A percentile compares a stretch with the other conserved stretches of the same genome.
Evolutionary conservation across 2,329 filamentous ascomycete species (phyloP).

Genomic region (Didymella pinodella): DNA sequence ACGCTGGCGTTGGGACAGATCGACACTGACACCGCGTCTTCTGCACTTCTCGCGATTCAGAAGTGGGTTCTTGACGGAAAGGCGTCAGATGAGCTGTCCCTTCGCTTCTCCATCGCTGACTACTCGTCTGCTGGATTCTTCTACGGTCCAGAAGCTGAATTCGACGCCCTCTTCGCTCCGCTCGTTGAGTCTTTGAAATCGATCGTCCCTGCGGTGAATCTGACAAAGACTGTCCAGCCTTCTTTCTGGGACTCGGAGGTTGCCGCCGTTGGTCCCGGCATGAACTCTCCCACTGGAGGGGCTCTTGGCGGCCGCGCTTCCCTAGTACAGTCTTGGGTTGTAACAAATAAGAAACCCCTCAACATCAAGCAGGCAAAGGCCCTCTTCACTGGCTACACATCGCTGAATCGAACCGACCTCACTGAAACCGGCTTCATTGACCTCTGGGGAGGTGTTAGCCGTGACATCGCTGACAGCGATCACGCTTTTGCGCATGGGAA

Average conservation of each 20-base stretch:
- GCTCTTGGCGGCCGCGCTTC: conserved; percentile 26
- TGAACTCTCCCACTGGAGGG: conserved; percentile 27
- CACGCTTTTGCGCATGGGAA: conserved; percentile 26
- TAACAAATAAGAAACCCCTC: conserved; percentile 25
- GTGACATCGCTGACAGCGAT: conserved; percentile 25
- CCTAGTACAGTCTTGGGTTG: conserved; percentile 26
- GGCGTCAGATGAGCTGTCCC: conserved; percentile 24
- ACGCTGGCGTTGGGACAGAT: conserved; percentile 13
- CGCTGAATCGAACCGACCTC: conserved; percentile 28
- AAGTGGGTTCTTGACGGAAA: conserved; percentile 22
- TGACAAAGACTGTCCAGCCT: conserved; percentile 22
- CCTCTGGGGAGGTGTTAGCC: conserved; percentile 30
- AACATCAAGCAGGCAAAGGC: conserved; percentile 23
- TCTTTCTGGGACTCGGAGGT: conserved; percentile 30
- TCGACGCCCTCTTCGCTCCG: conserved; percentile 23
- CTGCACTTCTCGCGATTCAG: conserved; percentile 26
- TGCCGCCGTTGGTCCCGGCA: conserved; percentile 16
- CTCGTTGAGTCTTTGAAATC: conserved; percentile 21
- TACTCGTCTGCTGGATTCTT: conserved; percentile 24
- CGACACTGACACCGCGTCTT: conserved; percentile 1
- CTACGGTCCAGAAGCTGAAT: conserved; percentile 22
- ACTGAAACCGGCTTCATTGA: conserved; percentile 29
- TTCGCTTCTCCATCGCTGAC: conserved; percentile 24
- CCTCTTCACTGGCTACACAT: conserved; percentile 19
- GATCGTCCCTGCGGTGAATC: conserved; percentile 6